These are phyloP conservation scores for Sporothrix schenckii DNA, from an alignment of 2,329 filamentous ascomycete genomes.

Conservation along the genomic window DNA sequence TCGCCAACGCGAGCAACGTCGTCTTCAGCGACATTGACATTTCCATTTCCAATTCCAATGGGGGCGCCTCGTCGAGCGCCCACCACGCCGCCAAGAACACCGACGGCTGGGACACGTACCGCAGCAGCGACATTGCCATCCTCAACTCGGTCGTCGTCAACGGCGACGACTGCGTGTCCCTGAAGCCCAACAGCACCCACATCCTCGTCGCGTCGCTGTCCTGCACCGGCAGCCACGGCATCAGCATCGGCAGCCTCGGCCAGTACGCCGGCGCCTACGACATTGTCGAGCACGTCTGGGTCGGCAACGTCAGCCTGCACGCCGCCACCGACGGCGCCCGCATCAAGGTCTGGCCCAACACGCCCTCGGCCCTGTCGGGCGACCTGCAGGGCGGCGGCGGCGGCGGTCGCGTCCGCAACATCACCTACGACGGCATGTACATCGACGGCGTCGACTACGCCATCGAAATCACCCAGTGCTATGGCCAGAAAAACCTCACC, in stretches of 20 bases:
- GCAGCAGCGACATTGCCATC: conserved; percentile 62
- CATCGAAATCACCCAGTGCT: conserved; percentile 56
- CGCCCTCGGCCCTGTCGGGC: conserved; percentile 42
- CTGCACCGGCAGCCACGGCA: conserved; percentile 65
- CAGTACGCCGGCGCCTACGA: conserved; percentile 61
- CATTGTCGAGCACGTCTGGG: conserved; percentile 62
- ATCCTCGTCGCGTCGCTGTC: conserved; percentile 61
- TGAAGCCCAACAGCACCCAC: conserved; percentile 65
- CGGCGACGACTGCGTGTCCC: conserved; percentile 66
- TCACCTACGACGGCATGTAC: conserved; percentile 61
- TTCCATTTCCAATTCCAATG: conserved; percentile 48
- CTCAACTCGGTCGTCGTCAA: conserved; percentile 67
- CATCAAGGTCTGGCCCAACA: conserved; percentile 60
- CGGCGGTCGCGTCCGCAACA: conserved; percentile 60
- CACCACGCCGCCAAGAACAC: conserved; percentile 66
- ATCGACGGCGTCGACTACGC: conserved; percentile 65
- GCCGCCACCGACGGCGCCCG: conserved; percentile 56
- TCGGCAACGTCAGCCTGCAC: conserved; percentile 48
- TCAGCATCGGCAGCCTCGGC: conserved; percentile 63
- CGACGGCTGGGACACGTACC: conserved; percentile 64
- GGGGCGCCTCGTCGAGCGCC: conserved; percentile 54
- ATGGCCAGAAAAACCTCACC: conserved; percentile 59
- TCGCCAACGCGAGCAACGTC: conserved; percentile 64
- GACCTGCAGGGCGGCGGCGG: conserved; percentile 64
- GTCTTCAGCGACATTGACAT: conserved; percentile 59